A percentile compares a stretch with the other conserved stretches of the same genome.
Evolutionary conservation across 1,284 basidiomycete genomes (phyloP).

Genomic region (Trichosporon sp.): DNA sequence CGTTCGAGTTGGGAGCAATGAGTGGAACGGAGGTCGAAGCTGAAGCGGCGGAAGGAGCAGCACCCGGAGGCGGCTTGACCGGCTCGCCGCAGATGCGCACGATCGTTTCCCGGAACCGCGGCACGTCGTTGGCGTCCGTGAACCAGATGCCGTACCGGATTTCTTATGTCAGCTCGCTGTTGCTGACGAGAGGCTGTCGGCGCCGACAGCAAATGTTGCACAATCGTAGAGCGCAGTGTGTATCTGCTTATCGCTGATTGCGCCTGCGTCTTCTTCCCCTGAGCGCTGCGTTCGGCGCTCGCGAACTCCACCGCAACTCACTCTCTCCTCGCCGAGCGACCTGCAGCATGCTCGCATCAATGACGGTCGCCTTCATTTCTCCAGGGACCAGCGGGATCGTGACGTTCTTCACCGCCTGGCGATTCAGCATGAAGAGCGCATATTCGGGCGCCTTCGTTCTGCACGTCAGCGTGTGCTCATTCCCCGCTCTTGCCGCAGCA

Average conservation of each 20-base stretch:
- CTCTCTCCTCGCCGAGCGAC: conserved; percentile 40
- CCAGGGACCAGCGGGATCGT: conserved; percentile 36
- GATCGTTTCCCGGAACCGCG: conserved; percentile 29
- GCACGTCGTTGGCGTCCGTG: conserved; percentile 29
- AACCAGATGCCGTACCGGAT: conserved; percentile 36
- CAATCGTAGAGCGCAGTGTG: too few relatives aligned
- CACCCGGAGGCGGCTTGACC: conserved; percentile 10
- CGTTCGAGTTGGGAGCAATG: too few relatives aligned
- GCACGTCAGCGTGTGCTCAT: neutral
- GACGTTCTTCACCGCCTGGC: conserved; percentile 37
- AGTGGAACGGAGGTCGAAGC: neutral
- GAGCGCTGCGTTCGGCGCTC: neutral
- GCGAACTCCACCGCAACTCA: conserved; percentile 18
- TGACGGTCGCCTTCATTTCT: conserved; percentile 38
- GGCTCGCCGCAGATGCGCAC: conserved; percentile 39
- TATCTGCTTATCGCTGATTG: too few relatives aligned
- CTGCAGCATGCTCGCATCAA: conserved; percentile 36
- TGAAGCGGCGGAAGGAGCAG: neutral
- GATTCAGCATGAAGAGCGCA: conserved; percentile 42
- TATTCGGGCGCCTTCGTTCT: conserved; percentile 39
- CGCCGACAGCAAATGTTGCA: too few relatives aligned
- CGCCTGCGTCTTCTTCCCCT: too few relatives aligned
- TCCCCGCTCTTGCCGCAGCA: too few relatives aligned
- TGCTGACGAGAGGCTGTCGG: too few relatives aligned
- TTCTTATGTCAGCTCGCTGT: conserved; percentile 10